Evolutionary conservation across 148 eudicot genomes (phyloP).

Genomic region (Chenopodium quinoa): DNA sequence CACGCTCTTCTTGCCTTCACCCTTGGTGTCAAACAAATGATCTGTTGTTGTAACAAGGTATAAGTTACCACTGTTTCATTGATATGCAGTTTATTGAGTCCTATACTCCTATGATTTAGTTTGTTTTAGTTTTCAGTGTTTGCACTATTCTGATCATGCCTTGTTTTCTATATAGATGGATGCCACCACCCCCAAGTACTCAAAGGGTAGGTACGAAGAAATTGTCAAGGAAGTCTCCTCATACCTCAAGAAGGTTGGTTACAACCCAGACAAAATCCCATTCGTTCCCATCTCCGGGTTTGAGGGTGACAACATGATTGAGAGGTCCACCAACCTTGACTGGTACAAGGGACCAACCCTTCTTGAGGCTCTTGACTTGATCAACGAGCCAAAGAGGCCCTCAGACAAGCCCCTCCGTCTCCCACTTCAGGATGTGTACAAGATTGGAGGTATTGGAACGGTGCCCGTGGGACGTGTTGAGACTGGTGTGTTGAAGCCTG

Average conservation of each 20-base stretch:
- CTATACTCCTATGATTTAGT: too few relatives aligned
- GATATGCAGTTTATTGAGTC: neutral
- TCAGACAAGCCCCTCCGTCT: conserved; percentile 34
- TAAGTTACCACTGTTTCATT: neutral
- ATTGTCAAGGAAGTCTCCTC: conserved; percentile 33
- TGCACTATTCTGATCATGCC: neutral
- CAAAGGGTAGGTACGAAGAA: conserved; percentile 18
- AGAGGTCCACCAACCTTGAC: conserved; percentile 37
- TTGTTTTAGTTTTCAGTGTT: neutral
- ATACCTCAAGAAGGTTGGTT: conserved; percentile 35
- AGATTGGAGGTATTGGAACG: conserved; percentile 35
- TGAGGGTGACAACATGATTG: conserved; percentile 35
- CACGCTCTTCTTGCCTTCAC: conserved; percentile 46
- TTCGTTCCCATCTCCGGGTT: conserved; percentile 33
- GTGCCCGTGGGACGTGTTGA: conserved; percentile 32
- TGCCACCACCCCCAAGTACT: conserved; percentile 15
- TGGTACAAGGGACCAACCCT: conserved; percentile 39
- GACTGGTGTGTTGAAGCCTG: conserved; percentile 29
- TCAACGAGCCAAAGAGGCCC: conserved; percentile 31
- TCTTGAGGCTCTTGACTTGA: conserved; percentile 31
- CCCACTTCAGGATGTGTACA: conserved; percentile 34
- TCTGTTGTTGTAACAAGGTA: conserved; percentile 43
- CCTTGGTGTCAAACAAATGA: conserved; percentile 44
- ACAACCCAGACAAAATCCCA: conserved; percentile 33
- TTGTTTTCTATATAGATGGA: neutral